A percentile compares a stretch with the other conserved stretches of the same genome.
Conservation (phyloP, 108 stramenopile species). For the Nannochloropsis gaditana region DNA sequence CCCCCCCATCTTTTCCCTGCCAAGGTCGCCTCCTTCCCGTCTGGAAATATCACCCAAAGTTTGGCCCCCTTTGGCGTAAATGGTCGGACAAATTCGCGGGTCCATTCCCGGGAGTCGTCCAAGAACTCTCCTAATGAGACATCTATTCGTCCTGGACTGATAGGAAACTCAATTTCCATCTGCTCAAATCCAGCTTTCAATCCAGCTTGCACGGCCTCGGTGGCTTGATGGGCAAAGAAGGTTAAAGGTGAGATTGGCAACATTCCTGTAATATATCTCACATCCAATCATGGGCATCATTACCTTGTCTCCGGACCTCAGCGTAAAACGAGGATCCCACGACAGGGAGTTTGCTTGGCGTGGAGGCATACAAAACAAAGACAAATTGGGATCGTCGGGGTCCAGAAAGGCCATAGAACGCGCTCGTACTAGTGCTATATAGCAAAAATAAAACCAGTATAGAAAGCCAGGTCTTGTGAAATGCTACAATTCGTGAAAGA, state of each 20-base stretch:
- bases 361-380: not conserved
- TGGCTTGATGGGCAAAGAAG: not conserved
- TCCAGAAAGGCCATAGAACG: not conserved
- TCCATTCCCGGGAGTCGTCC: constrained; percentile 34
- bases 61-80: constrained; percentile 32
- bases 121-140: constrained; percentile 38
- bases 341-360: not conserved
- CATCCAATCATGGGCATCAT: not conserved
- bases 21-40: constrained; percentile 24
- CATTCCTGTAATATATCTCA: too few species aligned
- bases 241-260: not conserved
- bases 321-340: not conserved
- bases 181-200: constrained; percentile 21
- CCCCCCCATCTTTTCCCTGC: constrained; percentile 30
- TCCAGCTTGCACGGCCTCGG: not conserved
- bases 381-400: not conserved
- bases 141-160: constrained; percentile 34
- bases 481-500: too few species aligned
- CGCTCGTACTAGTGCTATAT: too few species aligned
- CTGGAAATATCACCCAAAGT: constrained; percentile 42
- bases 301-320: not conserved
- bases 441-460: too few species aligned
- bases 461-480: too few species aligned
- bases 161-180: constrained; percentile 45
- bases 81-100: constrained; percentile 32